Conservation (phyloP, 192 early-diverging fungal species). For the Entomortierella parvispora region DNA sequence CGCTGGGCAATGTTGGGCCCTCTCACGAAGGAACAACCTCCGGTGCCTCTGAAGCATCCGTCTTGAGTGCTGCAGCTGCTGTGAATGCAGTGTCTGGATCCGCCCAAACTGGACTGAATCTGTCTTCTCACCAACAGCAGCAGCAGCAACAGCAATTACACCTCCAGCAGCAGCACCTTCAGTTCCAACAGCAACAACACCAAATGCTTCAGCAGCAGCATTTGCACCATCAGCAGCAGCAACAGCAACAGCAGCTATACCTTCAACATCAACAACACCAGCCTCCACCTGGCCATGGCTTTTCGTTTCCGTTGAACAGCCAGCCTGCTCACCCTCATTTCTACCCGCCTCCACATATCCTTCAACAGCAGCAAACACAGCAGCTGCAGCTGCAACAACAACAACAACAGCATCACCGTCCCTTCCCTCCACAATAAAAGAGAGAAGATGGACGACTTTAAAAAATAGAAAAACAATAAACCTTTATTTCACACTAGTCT, state of each 20-base stretch:
- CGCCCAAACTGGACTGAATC: background rate
- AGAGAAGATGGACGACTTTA: too few relatives aligned
- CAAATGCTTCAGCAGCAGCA: slow-evolving; percentile 19
- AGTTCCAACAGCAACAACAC: slow-evolving; percentile 5
- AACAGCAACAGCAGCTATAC: slow-evolving; percentile 13
- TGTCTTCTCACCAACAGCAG: background rate
- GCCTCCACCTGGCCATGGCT: background rate
- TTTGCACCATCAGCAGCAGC: background rate
- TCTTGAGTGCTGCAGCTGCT: background rate
- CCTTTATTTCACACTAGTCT: too few relatives aligned
- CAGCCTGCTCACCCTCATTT: too few relatives aligned
- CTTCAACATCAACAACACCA: slow-evolving; percentile 21
- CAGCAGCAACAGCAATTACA: slow-evolving; percentile 16
- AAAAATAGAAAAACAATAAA: too few relatives aligned
- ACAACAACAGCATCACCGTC: background rate
- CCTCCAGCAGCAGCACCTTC: slow-evolving; percentile 14
- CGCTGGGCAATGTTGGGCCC: background rate
- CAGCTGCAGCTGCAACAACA: slow-evolving; percentile 8
- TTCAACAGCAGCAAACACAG: slow-evolving; percentile 6
- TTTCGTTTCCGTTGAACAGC: too few relatives aligned
- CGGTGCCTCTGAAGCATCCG: background rate
- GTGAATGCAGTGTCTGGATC: background rate
- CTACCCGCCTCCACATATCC: too few relatives aligned
- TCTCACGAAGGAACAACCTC: background rate
- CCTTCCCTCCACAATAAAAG: background rate